Evolutionary conservation across 73 alveolate genomes (phyloP).

Genomic region (Paramecium sonneborni): DNA sequence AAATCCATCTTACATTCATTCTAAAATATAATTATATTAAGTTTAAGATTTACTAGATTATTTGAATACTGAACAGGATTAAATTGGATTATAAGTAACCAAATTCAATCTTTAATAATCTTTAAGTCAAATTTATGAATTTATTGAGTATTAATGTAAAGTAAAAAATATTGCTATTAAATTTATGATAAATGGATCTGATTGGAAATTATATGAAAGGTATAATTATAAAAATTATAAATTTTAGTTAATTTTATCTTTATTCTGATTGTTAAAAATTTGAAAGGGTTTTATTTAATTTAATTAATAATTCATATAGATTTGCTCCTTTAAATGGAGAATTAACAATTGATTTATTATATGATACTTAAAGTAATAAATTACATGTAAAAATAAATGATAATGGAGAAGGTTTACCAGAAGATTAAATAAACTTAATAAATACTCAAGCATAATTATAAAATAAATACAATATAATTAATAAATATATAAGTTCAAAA

Average conservation of each 20-base stretch:
- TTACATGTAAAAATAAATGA: background rate
- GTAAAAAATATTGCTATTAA: background rate
- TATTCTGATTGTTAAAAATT: constrained; percentile 3
- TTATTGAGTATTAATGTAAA: background rate
- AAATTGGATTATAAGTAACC: background rate
- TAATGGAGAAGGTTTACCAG: background rate
- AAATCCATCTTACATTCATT: background rate
- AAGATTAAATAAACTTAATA: background rate
- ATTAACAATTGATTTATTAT: background rate
- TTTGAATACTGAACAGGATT: background rate
- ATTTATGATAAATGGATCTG: background rate
- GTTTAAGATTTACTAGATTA: constrained; percentile 6
- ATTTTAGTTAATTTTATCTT: background rate
- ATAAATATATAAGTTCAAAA: background rate
- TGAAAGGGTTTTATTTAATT: background rate
- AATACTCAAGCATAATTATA: background rate
- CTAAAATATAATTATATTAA: background rate
- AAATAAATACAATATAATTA: background rate
- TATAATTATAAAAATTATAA: background rate
- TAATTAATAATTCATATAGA: constrained; percentile 28
- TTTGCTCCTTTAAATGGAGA: background rate
- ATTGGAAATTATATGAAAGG: background rate
- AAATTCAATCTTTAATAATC: background rate
- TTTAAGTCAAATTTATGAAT: background rate
- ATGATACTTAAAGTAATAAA: background rate